Conservation (phyloP, 306 rosid genomes). For the Lotus japonicus region DNA sequence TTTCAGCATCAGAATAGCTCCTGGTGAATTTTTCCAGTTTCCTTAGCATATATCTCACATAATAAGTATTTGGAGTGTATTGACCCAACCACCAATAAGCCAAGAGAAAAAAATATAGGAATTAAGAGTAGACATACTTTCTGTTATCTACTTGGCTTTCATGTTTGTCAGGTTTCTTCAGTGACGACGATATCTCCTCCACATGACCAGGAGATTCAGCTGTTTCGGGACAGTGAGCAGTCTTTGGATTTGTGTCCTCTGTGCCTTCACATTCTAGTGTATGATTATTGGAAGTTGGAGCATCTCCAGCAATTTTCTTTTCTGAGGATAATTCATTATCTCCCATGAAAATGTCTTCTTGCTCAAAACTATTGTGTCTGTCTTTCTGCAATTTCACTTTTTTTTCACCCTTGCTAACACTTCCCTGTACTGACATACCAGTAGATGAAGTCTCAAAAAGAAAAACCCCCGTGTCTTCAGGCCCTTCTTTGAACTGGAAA, state of each 20-base stretch:
- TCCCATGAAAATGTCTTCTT: slow-evolving; percentile 29
- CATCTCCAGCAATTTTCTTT: slow-evolving; percentile 29
- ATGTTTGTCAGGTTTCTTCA: slow-evolving; percentile 27
- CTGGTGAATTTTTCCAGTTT: slow-evolving; percentile 37
- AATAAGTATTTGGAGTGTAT: neutral
- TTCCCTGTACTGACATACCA: slow-evolving; percentile 45
- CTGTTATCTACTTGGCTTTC: slow-evolving; percentile 27
- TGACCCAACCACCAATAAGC: neutral
- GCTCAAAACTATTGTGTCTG: slow-evolving; percentile 19
- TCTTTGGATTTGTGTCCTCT: slow-evolving; percentile 25
- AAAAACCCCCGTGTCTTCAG: slow-evolving; percentile 33
- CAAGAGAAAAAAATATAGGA: neutral
- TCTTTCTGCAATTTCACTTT: slow-evolving; percentile 28
- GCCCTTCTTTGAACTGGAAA: slow-evolving; percentile 29
- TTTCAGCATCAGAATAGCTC: slow-evolving; percentile 29
- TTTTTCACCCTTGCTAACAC: slow-evolving; percentile 42
- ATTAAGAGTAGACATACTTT: slow-evolving; percentile 39
- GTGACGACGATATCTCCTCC: slow-evolving; percentile 44
- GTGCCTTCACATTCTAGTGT: slow-evolving; percentile 26
- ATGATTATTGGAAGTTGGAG: slow-evolving; percentile 22
- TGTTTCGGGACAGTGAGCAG: slow-evolving; percentile 19
- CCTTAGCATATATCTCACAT: slow-evolving; percentile 17
- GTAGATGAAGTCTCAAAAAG: slow-evolving; percentile 39
- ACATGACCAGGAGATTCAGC: slow-evolving; percentile 32
- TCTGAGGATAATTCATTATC: slow-evolving; percentile 33